Evolutionary conservation across 805 yeast genomes (phyloP).

Genomic region (Starmerella bombi): DNA sequence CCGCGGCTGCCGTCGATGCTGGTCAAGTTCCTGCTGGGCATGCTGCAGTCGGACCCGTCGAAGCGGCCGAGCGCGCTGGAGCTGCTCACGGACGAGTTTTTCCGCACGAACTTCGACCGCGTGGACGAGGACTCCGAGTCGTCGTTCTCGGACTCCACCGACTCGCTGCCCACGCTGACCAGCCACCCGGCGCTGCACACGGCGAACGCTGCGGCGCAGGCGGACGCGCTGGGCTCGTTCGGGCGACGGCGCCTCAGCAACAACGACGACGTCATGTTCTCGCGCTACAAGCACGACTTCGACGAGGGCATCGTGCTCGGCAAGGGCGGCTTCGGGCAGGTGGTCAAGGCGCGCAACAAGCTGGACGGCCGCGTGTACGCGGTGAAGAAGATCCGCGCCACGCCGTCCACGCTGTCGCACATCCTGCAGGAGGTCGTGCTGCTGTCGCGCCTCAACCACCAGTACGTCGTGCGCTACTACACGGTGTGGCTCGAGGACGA

Average conservation of each 20-base stretch:
- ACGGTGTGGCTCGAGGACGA: slow-evolving; percentile 95
- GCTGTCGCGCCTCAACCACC: slow-evolving; percentile 83
- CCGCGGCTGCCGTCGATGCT: slow-evolving; percentile 40
- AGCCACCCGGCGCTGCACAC: not conserved
- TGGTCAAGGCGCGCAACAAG: slow-evolving; percentile 87
- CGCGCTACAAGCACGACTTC: slow-evolving; percentile 83
- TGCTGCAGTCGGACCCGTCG: slow-evolving; percentile 43
- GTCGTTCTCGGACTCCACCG: not conserved
- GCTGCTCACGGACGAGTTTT: slow-evolving; percentile 65
- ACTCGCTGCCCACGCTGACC: not conserved
- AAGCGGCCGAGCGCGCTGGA: slow-evolving; percentile 77
- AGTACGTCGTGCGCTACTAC: slow-evolving; percentile 88
- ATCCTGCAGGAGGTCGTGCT: slow-evolving; percentile 85
- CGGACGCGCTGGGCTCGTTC: not conserved
- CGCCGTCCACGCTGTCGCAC: slow-evolving; percentile 38
- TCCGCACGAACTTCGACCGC: slow-evolving; percentile 39
- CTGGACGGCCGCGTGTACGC: slow-evolving; percentile 94
- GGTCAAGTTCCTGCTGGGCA: slow-evolving; percentile 49
- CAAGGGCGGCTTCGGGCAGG: slow-evolving; percentile 95
- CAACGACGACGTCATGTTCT: slow-evolving; percentile 26
- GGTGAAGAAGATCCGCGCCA: slow-evolving; percentile 74
- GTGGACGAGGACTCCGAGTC: not conserved
- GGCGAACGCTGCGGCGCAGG: not conserved
- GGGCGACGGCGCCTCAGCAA: slow-evolving; percentile 12
- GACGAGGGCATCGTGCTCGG: slow-evolving; percentile 89